phyloP scores from a whole-genome alignment of 176 grass and related monocot species.

The Tillandsia fasciculata region DNA sequence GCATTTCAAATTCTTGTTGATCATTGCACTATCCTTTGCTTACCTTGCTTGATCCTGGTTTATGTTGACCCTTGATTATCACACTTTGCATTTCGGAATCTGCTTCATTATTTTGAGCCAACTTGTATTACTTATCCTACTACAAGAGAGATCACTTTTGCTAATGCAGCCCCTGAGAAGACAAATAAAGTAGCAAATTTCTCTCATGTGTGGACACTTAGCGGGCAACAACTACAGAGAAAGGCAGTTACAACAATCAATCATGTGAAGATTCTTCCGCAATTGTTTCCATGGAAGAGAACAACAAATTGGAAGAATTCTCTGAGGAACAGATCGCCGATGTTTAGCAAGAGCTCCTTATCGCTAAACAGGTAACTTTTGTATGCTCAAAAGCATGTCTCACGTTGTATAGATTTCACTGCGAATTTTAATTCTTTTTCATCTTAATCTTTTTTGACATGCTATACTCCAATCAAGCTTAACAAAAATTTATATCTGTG shows the following conservation, averaged over 20 bases:
- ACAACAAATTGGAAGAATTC: constrained; percentile 53
- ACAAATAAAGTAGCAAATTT: constrained; percentile 37
- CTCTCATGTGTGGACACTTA: constrained; percentile 81
- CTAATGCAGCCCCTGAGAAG: constrained; percentile 48
- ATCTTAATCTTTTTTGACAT: background rate
- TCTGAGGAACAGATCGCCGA: constrained; percentile 24
- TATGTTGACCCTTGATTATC: background rate
- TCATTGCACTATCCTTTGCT: no score
- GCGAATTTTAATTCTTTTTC: background rate
- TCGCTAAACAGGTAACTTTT: constrained; percentile 56
- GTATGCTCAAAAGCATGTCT: background rate
- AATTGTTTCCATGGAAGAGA: constrained; percentile 92
- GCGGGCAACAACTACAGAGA: constrained; percentile 41
- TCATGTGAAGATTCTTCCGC: constrained; percentile 49
- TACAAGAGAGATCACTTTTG: constrained; percentile 5
- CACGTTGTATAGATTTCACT: background rate
- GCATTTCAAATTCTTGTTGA: no score
- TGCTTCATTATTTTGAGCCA: background rate
- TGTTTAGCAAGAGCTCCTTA: constrained; percentile 36
- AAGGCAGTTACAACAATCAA: constrained; percentile 28
- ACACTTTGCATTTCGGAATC: background rate
- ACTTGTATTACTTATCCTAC: background rate
- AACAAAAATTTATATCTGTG: constrained; percentile 2
- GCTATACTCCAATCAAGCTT: background rate
- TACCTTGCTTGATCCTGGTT: no score